Conservation (phyloP, 2,329 filamentous ascomycete genomes). For the Rasamsonia emersonii region DNA sequence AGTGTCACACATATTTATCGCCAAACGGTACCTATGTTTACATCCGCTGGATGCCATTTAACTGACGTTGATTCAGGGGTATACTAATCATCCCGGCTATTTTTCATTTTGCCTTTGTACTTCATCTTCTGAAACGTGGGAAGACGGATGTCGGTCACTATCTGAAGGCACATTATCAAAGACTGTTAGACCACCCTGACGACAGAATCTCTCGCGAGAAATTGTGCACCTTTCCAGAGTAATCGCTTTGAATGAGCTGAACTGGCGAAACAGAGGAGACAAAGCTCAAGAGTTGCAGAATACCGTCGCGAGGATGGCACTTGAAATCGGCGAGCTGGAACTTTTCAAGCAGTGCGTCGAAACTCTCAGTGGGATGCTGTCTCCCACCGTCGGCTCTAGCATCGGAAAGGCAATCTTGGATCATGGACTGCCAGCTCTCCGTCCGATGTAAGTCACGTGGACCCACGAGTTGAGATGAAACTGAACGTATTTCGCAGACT, state of each 20-base stretch:
- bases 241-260: not conserved
- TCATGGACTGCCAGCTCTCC: not conserved
- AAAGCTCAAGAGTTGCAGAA: not conserved
- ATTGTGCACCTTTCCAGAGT: slow-evolving; percentile 3
- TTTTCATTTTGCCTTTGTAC: slow-evolving; percentile 3
- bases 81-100: slow-evolving; percentile 4
- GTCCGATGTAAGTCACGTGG: not conserved
- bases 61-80: not conserved
- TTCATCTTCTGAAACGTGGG: slow-evolving; percentile 1
- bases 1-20: slow-evolving; percentile 16
- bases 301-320: not conserved
- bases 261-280: not conserved
- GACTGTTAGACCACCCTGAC: slow-evolving; percentile 1
- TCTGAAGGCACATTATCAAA: not conserved
- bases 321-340: slow-evolving; percentile 3
- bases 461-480: not conserved
- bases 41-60: not conserved
- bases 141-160: not conserved
- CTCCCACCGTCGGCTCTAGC: not conserved
- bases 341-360: not conserved
- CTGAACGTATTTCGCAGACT: not conserved
- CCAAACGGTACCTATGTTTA: slow-evolving; percentile 11
- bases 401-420: slow-evolving; percentile 4
- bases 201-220: not conserved
- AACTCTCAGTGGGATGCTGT: not conserved